Base-by-base conservation (phyloP, 2,329 filamentous ascomycete genomes). In the Cytospora mali region DNA sequence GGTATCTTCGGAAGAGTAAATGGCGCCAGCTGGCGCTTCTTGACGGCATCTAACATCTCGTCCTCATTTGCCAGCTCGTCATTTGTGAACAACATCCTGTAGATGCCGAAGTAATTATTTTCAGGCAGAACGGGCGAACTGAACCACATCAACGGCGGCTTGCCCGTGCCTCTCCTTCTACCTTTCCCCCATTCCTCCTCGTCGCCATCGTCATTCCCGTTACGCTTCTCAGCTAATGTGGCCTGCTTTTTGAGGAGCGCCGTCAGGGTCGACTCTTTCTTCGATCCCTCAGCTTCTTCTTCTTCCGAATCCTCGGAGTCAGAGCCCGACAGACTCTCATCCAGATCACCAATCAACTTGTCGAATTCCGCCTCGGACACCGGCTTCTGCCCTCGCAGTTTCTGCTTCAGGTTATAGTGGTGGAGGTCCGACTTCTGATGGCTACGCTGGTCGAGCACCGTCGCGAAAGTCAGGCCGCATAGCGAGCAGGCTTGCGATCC, bases 401-500 rank as follows among this genome's bases (percentile, higher is more conserved):
- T 96, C 73, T 94, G 91, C 76, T 97, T 98, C 65, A 98, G 78
- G 73, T 99, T 99, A 78, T 97, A 99, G 67, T 89, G 85, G 75
- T 99, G 95, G 55, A 96, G 82, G 71, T 99, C 95, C 11, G 94
- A 97, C 70, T 91, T 90, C 62, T 92, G 87, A 76, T 99, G 95
- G 64, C 86, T 84, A 65, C 92, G 86, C 73, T 98, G 94, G 66
- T 98, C 94, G 65, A 87, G 82, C 9, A 96, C 82, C 11, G 83
- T 88, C 33, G 81, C 72, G 70, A 96, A 97, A 6, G 83, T 80
- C 42, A 93, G 81, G 46, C 83, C 81, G 76, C 95, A 99, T 5
- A 98, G 81, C 1, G 88, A 87, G 74, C 95, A 99, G 16, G 92
- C 85, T 63, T 91, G 93, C 6, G 90, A 84, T 11, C 86, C 85